phyloP scores from a whole-genome alignment of 2,329 filamentous ascomycete species.

The Neocucurbitaria cava region DNA sequence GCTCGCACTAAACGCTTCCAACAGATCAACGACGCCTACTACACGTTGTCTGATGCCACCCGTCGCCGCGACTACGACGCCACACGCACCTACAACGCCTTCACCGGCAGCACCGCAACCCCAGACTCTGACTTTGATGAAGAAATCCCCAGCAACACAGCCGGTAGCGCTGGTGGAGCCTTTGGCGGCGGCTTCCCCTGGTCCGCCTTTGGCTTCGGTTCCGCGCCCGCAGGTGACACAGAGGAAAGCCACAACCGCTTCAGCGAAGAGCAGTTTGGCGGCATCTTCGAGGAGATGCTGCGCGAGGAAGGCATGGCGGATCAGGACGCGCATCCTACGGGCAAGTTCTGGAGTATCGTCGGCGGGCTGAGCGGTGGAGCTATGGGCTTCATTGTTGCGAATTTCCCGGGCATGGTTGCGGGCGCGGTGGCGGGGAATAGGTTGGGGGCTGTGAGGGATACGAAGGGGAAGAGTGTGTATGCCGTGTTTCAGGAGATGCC shows the following conservation, averaged over 20 bases:
- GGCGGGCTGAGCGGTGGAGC: constrained; percentile 87
- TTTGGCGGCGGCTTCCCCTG: constrained; percentile 70
- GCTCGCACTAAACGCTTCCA: constrained; percentile 88
- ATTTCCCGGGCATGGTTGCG: constrained; percentile 86
- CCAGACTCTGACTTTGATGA: constrained; percentile 58
- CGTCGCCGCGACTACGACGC: constrained; percentile 86
- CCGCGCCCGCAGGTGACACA: constrained; percentile 50
- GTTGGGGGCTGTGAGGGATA: constrained; percentile 87
- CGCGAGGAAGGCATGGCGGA: constrained; percentile 73
- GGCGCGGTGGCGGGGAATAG: constrained; percentile 92
- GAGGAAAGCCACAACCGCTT: constrained; percentile 62
- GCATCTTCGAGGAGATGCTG: constrained; percentile 64
- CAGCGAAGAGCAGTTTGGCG: constrained; percentile 83
- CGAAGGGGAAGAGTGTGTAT: constrained; percentile 94
- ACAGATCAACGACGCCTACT: constrained; percentile 91
- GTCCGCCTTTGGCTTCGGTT: constrained; percentile 72
- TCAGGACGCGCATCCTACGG: constrained; percentile 65
- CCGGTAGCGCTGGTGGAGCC: constrained; percentile 4
- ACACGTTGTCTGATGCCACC: constrained; percentile 79
- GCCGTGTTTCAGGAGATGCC: constrained; percentile 89
- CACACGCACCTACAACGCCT: constrained; percentile 65
- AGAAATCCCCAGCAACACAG: constrained; percentile 51
- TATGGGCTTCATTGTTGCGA: constrained; percentile 93
- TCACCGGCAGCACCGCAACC: constrained; percentile 51
- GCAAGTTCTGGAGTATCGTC: constrained; percentile 84